Evolutionary conservation across 805 yeast genomes (phyloP), one percentile per base, ranked within the genome.

Genomic region (Peterozyma xylosa): DNA sequence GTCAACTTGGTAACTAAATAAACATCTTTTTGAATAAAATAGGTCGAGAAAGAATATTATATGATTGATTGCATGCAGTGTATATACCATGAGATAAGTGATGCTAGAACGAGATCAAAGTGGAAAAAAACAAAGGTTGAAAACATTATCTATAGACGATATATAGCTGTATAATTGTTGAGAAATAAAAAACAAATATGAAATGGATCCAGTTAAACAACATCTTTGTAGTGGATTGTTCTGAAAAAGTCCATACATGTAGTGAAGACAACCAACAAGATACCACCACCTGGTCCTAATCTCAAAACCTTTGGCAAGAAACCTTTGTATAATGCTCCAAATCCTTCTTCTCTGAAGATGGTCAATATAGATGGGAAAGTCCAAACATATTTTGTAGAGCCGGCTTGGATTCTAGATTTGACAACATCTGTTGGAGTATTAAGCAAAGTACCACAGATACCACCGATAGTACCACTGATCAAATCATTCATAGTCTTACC

Each of bases 251-350:
- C 96, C 95, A 90, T 89, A 51, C 90, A 80, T 18, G 88, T 73
- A 37, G 96, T 88, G 74, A 89, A 93, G n/a, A 93, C 99, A 40
- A 93, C 98, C 62, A 93, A 75, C 58, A 93, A 71, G 53, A 93
- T 89, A 72, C 99, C 99, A 64, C 99, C 99, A 59, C 99, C 99
- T 48, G 99, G 99, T 39, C 98, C 99, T 53, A 93, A 74, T 76
- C 99, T 82, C 60, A 93, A 73, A 11, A 93, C 97, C 73, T 93
- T 93, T 53, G 99, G 99, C 51, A 90, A 62, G 77, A 93, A 91
- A 35, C 99, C 99, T 70, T 90, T 91, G 68, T 90, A 91, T 47
- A 93, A 75, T 7, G 98, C 96, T 40, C 68, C 71, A 55, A 88
- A 77, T 30, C 99, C 99, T 73, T 93, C 99, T 67, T 91, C 98